These are phyloP conservation scores for Xylariaceae sp. DNA, from an alignment of 2,329 filamentous ascomycete species.

Conservation along the genomic window DNA sequence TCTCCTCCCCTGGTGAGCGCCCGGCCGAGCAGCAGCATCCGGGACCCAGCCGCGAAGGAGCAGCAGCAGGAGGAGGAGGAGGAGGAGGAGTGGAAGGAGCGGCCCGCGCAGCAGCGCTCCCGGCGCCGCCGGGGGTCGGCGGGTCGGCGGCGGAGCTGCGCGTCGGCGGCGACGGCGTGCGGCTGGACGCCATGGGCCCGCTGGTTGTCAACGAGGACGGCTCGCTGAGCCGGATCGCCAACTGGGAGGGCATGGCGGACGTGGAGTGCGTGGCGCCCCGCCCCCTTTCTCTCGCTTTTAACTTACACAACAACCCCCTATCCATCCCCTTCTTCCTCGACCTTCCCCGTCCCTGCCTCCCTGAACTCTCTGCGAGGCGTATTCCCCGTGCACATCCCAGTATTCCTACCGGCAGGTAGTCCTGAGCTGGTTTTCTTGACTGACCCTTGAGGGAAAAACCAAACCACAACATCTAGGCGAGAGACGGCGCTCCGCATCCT, in stretches of 20 bases:
- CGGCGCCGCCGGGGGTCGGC: no score
- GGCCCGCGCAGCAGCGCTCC: no score
- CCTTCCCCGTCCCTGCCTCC: background rate
- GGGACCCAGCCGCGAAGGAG: no score
- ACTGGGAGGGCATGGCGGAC: slow-evolving; percentile 66
- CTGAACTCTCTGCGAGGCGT: no score
- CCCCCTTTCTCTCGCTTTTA: background rate
- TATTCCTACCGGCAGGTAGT: no score
- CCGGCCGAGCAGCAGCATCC: no score
- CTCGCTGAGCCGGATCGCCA: slow-evolving; percentile 60
- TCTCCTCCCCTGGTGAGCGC: no score
- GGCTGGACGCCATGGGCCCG: slow-evolving; percentile 62
- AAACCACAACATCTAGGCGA: no score
- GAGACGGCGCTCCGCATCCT: slow-evolving; percentile 59
- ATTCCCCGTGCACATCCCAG: no score
- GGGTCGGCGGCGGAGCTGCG: no score
- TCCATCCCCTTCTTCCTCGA: background rate
- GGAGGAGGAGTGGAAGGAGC: no score
- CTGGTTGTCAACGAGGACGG: slow-evolving; percentile 69
- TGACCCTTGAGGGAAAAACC: slow-evolving; percentile 27
- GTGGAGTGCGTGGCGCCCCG: slow-evolving; percentile 59
- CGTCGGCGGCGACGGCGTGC: slow-evolving; percentile 37
- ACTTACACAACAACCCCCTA: background rate
- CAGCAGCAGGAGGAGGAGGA: no score
- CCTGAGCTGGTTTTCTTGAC: background rate